Evolutionary conservation across 2,329 filamentous ascomycete species (phyloP), one percentile per base, ranked within the genome.

Genomic region (Podosphaera fusca): DNA sequence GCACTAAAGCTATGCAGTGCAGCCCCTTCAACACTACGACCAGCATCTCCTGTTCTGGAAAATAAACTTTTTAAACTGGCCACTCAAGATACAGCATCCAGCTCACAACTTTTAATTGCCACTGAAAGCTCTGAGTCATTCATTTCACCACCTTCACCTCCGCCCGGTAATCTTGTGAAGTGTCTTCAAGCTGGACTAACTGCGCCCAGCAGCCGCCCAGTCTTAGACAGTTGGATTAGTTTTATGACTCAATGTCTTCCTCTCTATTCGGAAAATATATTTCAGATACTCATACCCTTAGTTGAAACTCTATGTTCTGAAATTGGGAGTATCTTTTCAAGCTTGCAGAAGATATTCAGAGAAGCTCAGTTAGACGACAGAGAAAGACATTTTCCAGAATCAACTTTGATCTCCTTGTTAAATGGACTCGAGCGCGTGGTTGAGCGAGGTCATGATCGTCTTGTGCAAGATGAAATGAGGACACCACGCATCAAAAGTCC

Each of bases 391-490:
- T 75, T 72, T 55, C 86, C 78, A 4, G 87, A 87, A 69, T 78
- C 84, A 0, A 85, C 84, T 0, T 70, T 90, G 0, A 87, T 94
- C 53, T 82, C 84, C n/a, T 74, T 98, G 1, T 74, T 98, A n/a
- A 90, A 94, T 61, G 92, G 87, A 0, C 75, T 98, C 1, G 92
- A 98, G 69, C 87, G 94, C 64, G 82, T 95, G 31, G 74, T 98
- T 58, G 89, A 89, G 21, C 80, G 82, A 63, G 88, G 84, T 3
- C 92, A 98, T 68, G 85, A 94, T 63, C 82, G 83, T 58, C 73
- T 96, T 29, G 71, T 89, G 55, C 73, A 76, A 31, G 87, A 94
- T 63, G 87, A 94, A 69, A 78, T 81, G 46, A 80, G 78, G 60
- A 75, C 76, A 49, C 79, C 82, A 57, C 72, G 79, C 38, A 72